Evolutionary conservation across 768 basidiomycete species (phyloP).

Genomic region (Leccinum aurantiacum): DNA sequence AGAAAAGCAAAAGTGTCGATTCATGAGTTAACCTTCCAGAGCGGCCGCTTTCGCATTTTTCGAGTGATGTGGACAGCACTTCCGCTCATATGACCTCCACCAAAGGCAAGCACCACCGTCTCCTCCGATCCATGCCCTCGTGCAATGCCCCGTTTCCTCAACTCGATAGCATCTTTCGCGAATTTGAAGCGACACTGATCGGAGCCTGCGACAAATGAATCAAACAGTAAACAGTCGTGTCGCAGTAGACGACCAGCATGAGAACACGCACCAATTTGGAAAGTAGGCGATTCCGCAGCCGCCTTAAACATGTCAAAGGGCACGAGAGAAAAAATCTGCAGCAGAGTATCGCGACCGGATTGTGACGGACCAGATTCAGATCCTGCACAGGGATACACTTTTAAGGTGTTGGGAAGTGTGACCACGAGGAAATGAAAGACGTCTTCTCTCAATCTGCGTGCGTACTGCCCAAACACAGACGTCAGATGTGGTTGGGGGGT

Average conservation of each 20-base stretch:
- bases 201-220: constrained; percentile 48
- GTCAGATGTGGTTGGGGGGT: constrained; percentile 46
- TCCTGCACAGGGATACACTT: constrained; percentile 45
- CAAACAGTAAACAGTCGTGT: constrained; percentile 11
- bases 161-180: constrained; percentile 84
- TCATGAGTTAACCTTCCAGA: constrained; percentile 81
- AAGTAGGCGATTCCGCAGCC: constrained; percentile 74
- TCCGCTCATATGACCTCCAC: constrained; percentile 62
- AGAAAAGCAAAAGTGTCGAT: constrained; percentile 30
- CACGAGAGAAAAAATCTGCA: constrained; percentile 74
- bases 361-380: constrained; percentile 39
- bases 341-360: constrained; percentile 61
- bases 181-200: constrained; percentile 90
- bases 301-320: constrained; percentile 89
- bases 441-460: constrained; percentile 72
- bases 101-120: constrained; percentile 90
- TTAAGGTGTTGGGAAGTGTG: constrained; percentile 66
- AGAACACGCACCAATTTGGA: constrained; percentile 66
- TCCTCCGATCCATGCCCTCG: constrained; percentile 75
- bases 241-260: constrained; percentile 6
- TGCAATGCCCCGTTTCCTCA: constrained; percentile 75
- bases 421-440: constrained; percentile 77
- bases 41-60: constrained; percentile 79
- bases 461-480: constrained; percentile 75
- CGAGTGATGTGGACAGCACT: constrained; percentile 86